phyloP scores from a whole-genome alignment of 2,329 filamentous ascomycete genomes.

The Xylariomycetidae sp. region DNA sequence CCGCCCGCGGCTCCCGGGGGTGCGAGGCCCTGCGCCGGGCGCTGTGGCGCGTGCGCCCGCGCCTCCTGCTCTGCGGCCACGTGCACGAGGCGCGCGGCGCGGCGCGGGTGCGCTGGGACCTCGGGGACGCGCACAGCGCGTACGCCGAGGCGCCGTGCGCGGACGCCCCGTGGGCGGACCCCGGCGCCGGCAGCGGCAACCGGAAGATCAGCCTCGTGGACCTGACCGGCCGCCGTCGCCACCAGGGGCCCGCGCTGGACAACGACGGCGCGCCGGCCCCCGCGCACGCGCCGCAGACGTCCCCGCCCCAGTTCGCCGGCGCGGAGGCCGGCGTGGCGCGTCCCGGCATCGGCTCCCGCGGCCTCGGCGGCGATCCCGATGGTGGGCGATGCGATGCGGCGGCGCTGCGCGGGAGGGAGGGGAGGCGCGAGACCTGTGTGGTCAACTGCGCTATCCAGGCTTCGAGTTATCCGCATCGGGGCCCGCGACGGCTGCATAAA shows the following conservation, averaged over 20 bases:
- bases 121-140: slow-evolving; percentile 30
- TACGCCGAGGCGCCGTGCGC: slow-evolving; percentile 37
- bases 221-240: slow-evolving; percentile 49
- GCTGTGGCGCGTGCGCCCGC: slow-evolving; percentile 56
- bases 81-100: slow-evolving; percentile 63
- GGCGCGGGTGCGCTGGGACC: slow-evolving; percentile 56
- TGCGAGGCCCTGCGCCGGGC: slow-evolving; percentile 54
- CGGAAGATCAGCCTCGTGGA: slow-evolving; percentile 59
- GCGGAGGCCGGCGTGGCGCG: slow-evolving; percentile 7
- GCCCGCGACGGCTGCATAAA: slow-evolving; percentile 63
- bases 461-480: slow-evolving; percentile 54
- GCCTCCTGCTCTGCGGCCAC: slow-evolving; percentile 64
- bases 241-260: slow-evolving; percentile 35
- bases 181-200: slow-evolving; percentile 41
- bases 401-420: slow-evolving; percentile 35
- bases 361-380: slow-evolving; percentile 35
- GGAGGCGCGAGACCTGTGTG: slow-evolving; percentile 64
- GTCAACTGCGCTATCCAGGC: slow-evolving; percentile 75
- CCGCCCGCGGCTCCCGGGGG: slow-evolving; percentile 36
- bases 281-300: not conserved
- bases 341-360: slow-evolving; percentile 26
- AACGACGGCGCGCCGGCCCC: slow-evolving; percentile 36
- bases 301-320: not conserved
- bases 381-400: slow-evolving; percentile 35
- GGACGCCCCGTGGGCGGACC: slow-evolving; percentile 52